Percentiles rank a stretch among this genome's conserved stretches.
Evolutionary conservation across 1,284 basidiomycete species (phyloP).

Genomic region (Ustanciosporium gigantosporum): DNA sequence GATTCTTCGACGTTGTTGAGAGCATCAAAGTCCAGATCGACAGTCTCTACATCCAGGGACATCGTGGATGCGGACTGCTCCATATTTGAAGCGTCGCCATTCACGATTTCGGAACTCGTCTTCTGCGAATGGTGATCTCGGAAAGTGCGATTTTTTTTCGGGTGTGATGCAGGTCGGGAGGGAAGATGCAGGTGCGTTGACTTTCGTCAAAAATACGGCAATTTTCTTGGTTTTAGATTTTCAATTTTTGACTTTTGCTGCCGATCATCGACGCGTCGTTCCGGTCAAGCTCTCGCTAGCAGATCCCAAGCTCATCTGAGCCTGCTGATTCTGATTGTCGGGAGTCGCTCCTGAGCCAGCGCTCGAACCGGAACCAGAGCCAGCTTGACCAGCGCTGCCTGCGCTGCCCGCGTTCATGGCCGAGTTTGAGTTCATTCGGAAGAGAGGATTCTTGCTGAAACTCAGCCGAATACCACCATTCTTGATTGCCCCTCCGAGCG

Average conservation of each 20-base stretch:
- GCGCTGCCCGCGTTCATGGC: conserved; percentile 18
- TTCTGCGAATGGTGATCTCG: too few relatives aligned
- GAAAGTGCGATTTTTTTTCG: too few relatives aligned
- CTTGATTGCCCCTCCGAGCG: conserved; percentile 84
- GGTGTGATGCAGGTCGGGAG: too few relatives aligned
- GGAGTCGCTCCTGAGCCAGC: conserved; percentile 7
- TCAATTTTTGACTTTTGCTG: too few relatives aligned
- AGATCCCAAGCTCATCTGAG: conserved; percentile 21
- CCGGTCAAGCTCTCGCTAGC: conserved; percentile 32
- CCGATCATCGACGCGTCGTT: too few relatives aligned
- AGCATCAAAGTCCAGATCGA: conserved; percentile 44
- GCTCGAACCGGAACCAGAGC: conserved; percentile 4
- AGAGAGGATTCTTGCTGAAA: conserved; percentile 65
- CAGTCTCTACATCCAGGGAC: conserved; percentile 7
- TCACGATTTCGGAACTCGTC: too few relatives aligned
- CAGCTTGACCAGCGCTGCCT: conserved; percentile 5
- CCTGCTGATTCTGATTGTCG: background rate
- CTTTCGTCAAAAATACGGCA: too few relatives aligned
- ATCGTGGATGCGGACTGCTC: too few relatives aligned
- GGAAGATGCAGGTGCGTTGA: too few relatives aligned
- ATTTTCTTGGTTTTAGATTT: too few relatives aligned
- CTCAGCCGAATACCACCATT: conserved; percentile 86
- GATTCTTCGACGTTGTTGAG: conserved; percentile 51
- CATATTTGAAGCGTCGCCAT: too few relatives aligned
- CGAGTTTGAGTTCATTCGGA: conserved; percentile 44